phyloP scores from a whole-genome alignment of 768 basidiomycete species.

The Scleroderma bovista region DNA sequence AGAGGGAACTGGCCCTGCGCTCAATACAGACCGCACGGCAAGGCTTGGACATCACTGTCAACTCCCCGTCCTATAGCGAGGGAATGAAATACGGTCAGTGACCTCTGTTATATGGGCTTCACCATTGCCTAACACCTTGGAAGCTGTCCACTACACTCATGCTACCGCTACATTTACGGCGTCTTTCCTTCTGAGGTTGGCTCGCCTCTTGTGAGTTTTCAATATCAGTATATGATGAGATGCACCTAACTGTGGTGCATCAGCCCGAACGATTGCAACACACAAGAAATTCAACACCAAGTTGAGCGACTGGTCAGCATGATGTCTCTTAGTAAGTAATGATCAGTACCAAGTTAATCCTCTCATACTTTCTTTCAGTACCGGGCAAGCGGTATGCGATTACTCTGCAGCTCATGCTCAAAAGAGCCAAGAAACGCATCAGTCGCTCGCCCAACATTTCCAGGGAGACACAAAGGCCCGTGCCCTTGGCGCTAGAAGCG shows the following conservation, averaged over 20 bases:
- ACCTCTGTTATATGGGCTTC: neutral
- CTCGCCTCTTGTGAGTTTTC: slow-evolving; percentile 75
- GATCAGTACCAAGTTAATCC: neutral
- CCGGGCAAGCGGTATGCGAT: slow-evolving; percentile 91
- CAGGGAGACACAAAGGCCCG: slow-evolving; percentile 49
- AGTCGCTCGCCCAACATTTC: slow-evolving; percentile 54
- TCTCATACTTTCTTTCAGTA: slow-evolving; percentile 40
- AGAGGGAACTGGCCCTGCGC: slow-evolving; percentile 72
- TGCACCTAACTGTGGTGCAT: neutral
- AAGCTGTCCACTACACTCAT: slow-evolving; percentile 88
- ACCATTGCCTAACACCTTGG: slow-evolving; percentile 2
- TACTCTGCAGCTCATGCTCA: slow-evolving; percentile 85
- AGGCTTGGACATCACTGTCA: slow-evolving; percentile 81
- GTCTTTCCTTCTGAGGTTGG: slow-evolving; percentile 80
- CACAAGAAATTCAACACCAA: slow-evolving; percentile 63
- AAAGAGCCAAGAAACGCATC: slow-evolving; percentile 62
- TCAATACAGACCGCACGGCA: slow-evolving; percentile 80
- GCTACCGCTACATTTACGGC: slow-evolving; percentile 93
- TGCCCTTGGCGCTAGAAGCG: slow-evolving; percentile 43
- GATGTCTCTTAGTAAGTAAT: slow-evolving; percentile 68
- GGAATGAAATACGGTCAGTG: slow-evolving; percentile 84
- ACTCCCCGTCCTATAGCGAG: slow-evolving; percentile 78
- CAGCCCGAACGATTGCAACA: slow-evolving; percentile 81
- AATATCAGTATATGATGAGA: neutral
- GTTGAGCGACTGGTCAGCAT: slow-evolving; percentile 74